A percentile compares a stretch with the other conserved stretches of the same genome.
Evolutionary conservation across 2,329 filamentous ascomycete species (phyloP).

Genomic region (Incumbomyces delicatus): DNA sequence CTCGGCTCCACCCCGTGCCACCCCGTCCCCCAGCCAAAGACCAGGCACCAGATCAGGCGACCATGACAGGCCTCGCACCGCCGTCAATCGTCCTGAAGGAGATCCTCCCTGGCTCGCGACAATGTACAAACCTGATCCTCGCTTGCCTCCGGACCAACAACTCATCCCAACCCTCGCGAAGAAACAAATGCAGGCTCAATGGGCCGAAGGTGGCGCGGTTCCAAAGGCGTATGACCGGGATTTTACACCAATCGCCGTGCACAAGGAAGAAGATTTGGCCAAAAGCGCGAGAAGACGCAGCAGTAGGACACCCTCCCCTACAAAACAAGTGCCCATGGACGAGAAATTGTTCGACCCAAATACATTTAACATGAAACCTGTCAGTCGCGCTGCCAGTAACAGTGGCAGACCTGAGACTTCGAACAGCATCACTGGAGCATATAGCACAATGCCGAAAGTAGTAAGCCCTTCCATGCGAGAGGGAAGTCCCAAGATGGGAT

Average conservation of each 20-base stretch:
- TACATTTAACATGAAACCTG: constrained; percentile 23
- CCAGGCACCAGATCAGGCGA: constrained; percentile 55
- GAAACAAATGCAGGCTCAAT: constrained; percentile 84
- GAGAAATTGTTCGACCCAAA: constrained; percentile 20
- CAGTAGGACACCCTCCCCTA: constrained; percentile 10
- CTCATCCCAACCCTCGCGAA: constrained; percentile 89
- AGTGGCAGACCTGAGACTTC: constrained; percentile 29
- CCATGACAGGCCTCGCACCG: constrained; percentile 40
- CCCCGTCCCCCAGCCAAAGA: constrained; percentile 36
- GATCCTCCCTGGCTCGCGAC: constrained; percentile 92
- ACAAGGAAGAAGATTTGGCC: constrained; percentile 25
- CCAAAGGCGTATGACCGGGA: constrained; percentile 79
- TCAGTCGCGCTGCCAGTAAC: constrained; percentile 20
- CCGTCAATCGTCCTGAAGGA: constrained; percentile 68
- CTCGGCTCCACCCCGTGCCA: constrained; percentile 27
- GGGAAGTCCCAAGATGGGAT: constrained; percentile 13
- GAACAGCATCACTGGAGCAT: constrained; percentile 33
- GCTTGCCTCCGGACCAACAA: constrained; percentile 88
- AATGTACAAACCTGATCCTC: constrained; percentile 91
- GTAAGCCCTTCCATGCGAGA: constrained; percentile 26
- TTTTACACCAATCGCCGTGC: constrained; percentile 63
- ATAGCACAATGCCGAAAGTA: constrained; percentile 42
- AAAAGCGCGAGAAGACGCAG: constrained; percentile 9
- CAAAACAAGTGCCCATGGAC: constrained; percentile 6
- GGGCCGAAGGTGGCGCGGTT: constrained; percentile 83